Base-by-base conservation (phyloP, 306 rosid genomes). In the Fragaria iinumae region DNA sequence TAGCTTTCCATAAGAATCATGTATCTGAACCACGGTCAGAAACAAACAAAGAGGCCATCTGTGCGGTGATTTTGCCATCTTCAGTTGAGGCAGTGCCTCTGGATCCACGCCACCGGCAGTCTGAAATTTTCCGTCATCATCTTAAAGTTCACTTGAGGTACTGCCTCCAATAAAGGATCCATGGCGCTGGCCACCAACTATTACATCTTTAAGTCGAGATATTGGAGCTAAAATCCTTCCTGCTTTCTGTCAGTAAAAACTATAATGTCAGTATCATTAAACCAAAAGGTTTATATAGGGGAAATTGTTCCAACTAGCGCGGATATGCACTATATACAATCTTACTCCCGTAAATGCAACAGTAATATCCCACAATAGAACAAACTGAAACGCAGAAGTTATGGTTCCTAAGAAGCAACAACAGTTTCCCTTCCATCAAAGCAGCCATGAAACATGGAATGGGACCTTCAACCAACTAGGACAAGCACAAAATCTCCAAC, bases 191-290 rank as follows among this genome's bases (percentile, higher is more conserved):
- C 96, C 92, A 36, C 93, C 93, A 65, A 91, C 89, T 41, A 96
- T 86, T 78, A 84, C 91, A 34, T 89, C 97, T 84, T 96, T 96
- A 79, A 96, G 91, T 62, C 98, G 90, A 76, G 84, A 59, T 53
- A 92, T 87, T 69, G 97, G 93, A 71, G 86, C 90, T 59, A 92
- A 80, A 78, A 86, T 78, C 85, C 86, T 87, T 83, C 90, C 82
- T 70, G 87, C 79, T 47, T 77, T 91, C 99, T 92, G 87, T 43
- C 72, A 68, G 75, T 32, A 53, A 3, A 49, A 47, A 65, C 43
- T 11, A 41, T 23, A 67, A 69, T 18, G 76, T 80, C 80, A 79
- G 59, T 50, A 21, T 48, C 74, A 53, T 45, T 69, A 57, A 27
- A 29, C 20, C 18, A 39, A 6, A 1, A 47, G 45, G 27, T 36